Percentiles rank a stretch among this genome's conserved stretches.
These are phyloP conservation scores for Globisporangium viniferum DNA, from an alignment of 352 stramenopile species.

Conservation along the genomic window DNA sequence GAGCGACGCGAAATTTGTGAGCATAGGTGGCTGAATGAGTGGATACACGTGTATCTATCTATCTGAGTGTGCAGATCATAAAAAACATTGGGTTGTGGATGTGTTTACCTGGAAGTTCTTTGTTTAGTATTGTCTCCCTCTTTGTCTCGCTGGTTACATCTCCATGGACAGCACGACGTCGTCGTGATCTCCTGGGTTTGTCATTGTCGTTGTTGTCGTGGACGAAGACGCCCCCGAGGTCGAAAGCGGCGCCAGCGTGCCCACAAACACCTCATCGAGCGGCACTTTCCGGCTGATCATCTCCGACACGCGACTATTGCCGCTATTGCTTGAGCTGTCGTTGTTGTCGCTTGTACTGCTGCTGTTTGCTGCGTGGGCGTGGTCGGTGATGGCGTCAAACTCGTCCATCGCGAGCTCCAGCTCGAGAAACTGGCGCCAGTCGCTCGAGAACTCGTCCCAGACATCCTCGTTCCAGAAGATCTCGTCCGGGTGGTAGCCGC, in stretches of 20 bases:
- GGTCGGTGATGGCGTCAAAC: slow-evolving; percentile 34
- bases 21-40: neutral
- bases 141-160: slow-evolving; percentile 4
- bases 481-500: slow-evolving; percentile 28
- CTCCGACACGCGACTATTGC: slow-evolving; percentile 2
- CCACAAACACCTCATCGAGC: slow-evolving; percentile 34
- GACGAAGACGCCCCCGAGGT: neutral
- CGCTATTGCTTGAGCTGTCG: slow-evolving; percentile 18
- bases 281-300: slow-evolving; percentile 29
- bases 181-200: neutral
- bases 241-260: slow-evolving; percentile 23
- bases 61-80: neutral
- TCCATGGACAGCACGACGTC: slow-evolving; percentile 7
- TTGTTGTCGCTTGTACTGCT: neutral
- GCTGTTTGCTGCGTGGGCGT: slow-evolving; percentile 10
- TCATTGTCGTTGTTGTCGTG: neutral
- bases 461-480: slow-evolving; percentile 52
- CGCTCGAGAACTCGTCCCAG: slow-evolving; percentile 53
- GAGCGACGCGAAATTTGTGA: neutral
- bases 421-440: slow-evolving; percentile 53
- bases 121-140: neutral
- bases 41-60: neutral
- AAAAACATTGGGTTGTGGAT: neutral
- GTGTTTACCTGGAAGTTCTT: neutral
- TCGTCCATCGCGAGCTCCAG: slow-evolving; percentile 57